Conservation (phyloP, 2,329 filamentous ascomycete genomes). For the Claviceps paspali region DNA sequence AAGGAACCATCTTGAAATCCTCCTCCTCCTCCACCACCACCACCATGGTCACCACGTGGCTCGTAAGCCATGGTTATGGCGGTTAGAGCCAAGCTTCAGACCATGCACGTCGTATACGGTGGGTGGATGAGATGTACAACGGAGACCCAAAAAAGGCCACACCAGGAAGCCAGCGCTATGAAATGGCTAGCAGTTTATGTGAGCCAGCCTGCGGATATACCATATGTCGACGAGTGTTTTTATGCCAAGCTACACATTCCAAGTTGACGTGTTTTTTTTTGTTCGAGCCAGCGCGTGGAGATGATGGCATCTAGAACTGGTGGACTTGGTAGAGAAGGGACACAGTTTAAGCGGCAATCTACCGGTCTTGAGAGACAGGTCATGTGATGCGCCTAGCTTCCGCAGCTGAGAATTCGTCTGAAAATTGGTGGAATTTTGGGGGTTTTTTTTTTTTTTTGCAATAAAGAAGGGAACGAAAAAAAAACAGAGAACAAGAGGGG, state of each 20-base stretch:
- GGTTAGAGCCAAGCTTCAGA: neutral
- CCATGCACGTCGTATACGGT: slow-evolving; percentile 4
- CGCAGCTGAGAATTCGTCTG: no score
- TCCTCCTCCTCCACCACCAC: no score
- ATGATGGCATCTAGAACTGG: neutral
- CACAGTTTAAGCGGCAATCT: slow-evolving; percentile 6
- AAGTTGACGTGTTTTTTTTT: neutral
- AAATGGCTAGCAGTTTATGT: neutral
- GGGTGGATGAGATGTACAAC: neutral
- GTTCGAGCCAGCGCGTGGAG: neutral
- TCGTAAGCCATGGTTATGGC: slow-evolving; percentile 33
- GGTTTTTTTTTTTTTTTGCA: no score
- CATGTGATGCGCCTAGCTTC: slow-evolving; percentile 7
- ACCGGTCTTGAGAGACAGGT: slow-evolving; percentile 1
- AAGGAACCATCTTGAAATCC: slow-evolving; percentile 29
- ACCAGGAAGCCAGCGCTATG: neutral
- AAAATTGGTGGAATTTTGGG: no score
- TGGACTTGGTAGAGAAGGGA: neutral
- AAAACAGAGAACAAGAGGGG: no score
- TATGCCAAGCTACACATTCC: neutral
- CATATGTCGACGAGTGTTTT: neutral
- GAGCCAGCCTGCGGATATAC: neutral
- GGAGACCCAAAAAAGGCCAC: neutral
- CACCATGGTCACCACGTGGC: slow-evolving; percentile 35
- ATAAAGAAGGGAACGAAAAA: no score